Base-by-base conservation (phyloP, 805 yeast species). In the Lipomyces kockii region DNA sequence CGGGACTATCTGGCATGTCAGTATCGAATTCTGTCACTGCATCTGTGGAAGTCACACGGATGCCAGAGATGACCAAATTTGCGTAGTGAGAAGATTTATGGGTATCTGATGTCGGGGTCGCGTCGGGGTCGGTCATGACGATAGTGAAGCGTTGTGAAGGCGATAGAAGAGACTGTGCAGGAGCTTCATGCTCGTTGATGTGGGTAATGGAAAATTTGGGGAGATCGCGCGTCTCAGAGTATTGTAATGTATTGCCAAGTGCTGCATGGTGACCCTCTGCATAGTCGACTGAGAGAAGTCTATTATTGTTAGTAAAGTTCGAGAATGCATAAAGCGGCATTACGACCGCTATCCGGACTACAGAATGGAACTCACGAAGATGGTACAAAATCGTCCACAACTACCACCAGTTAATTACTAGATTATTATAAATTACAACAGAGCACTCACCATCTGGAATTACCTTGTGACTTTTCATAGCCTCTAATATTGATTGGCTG, bases 361-460 rank as follows among this genome's bases (percentile, higher is more conserved):
- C 55, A 6, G 55, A 1, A 11, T 14, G 34, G 35, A 12, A 56
- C 69, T 34, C 52, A 64, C 71, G 65, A 25, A 3, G 65, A 43
- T 14, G 71, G 66, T 6, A 62, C 69, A 53, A 68, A 68, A 12
- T 58, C 60, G 29, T 76, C 78, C 32, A 71, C 60, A 9, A 71
- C 74, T 71, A 46, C 34, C 29, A 9, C 9, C 39, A 12, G 32
- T 35, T 5, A 60, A 25, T 37, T 32, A 37, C 27, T 29, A 51
- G 34, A 29, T 43, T 12, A 29, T 11, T 43, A 6, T 7, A 12
- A 12, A n/a, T 61, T 29, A 25, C 20, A 22, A 17, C 17, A 22
- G 55, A 20, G 39, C 27, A n/a, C 69, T 51, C 51, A 61, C 82
- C 83, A 63, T 83, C 85, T n/a, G 83, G 81, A 55, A 84, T 75